phyloP scores from a whole-genome alignment of 352 stramenopile genomes.

The Paralagenidium karlingii region DNA sequence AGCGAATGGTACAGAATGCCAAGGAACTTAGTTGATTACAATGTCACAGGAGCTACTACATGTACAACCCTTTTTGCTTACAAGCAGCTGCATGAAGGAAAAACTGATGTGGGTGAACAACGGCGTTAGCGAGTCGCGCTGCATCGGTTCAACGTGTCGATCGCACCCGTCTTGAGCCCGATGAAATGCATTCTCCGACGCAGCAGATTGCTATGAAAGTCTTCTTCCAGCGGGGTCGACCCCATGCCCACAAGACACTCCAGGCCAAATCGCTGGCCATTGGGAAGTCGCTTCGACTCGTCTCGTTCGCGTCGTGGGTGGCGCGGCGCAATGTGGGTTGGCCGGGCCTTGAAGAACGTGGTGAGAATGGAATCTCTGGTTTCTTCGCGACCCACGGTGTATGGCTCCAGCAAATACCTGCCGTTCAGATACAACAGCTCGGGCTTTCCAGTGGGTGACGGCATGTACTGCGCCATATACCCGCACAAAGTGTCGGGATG shows the following conservation, averaged over 20 bases:
- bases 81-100: no score
- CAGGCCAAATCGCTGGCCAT: neutral
- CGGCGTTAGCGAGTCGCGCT: no score
- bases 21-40: no score
- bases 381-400: conserved; percentile 15
- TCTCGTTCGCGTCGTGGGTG: conserved; percentile 12
- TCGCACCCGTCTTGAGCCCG: conserved; percentile 8
- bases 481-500: conserved; percentile 21
- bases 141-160: conserved; percentile 10
- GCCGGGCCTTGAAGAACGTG: conserved; percentile 23
- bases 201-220: conserved; percentile 11
- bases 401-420: conserved; percentile 19
- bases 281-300: neutral
- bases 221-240: conserved; percentile 1
- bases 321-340: conserved; percentile 16
- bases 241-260: conserved; percentile 8
- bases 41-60: no score
- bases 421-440: conserved; percentile 13
- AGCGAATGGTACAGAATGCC: no score
- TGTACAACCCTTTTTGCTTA: no score
- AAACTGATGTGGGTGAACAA: no score
- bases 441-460: conserved; percentile 2
- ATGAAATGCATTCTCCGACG: conserved; percentile 12
- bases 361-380: conserved; percentile 17
- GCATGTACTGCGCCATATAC: conserved; percentile 28